Percentiles rank a stretch among this genome's conserved stretches.
These are phyloP conservation scores for Trichoderma sp. DNA, from an alignment of 2,329 filamentous ascomycete genomes.

Conservation along the genomic window DNA sequence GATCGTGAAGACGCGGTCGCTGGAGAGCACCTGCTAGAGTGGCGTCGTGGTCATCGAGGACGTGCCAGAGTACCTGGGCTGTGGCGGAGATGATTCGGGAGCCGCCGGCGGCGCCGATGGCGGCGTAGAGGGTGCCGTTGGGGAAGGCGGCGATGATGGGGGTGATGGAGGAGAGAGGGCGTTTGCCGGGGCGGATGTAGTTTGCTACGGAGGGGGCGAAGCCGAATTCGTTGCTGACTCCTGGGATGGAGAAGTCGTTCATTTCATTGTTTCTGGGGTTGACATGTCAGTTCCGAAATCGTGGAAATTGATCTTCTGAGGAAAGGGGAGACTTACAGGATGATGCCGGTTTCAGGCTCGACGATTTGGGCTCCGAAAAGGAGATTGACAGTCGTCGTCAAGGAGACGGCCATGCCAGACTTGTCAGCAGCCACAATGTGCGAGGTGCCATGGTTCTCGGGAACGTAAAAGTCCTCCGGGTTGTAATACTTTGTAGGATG, in stretches of 20 bases:
- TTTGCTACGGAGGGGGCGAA: conserved; percentile 78
- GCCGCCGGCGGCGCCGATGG: conserved; percentile 75
- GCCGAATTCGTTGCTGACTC: conserved; percentile 74
- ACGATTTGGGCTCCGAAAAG: conserved; percentile 79
- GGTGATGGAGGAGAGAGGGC: conserved; percentile 78
- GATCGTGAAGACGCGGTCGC: conserved; percentile 73
- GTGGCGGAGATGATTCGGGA: conserved; percentile 80
- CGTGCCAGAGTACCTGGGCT: conserved; percentile 69
- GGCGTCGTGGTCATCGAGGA: conserved; percentile 66
- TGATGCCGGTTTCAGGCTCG: conserved; percentile 78
- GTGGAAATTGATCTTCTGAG: background rate
- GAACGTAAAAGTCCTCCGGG: conserved; percentile 61
- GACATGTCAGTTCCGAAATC: background rate
- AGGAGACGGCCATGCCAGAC: conserved; percentile 71
- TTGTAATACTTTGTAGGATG: conserved; percentile 73
- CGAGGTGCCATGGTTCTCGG: conserved; percentile 71
- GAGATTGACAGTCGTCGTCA: conserved; percentile 86
- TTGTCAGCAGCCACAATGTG: conserved; percentile 71
- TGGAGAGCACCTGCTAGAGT: conserved; percentile 61
- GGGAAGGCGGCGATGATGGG: conserved; percentile 70
- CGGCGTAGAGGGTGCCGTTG: conserved; percentile 63
- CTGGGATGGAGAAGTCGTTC: conserved; percentile 85
- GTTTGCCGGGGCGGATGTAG: conserved; percentile 76
- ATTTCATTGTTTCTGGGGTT: conserved; percentile 56
- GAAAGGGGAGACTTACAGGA: conserved; percentile 50